Percentiles rank a stretch among this genome's conserved stretches.
phyloP scores from a whole-genome alignment of 306 rosid genomes.

The Mucuna pruriens region DNA sequence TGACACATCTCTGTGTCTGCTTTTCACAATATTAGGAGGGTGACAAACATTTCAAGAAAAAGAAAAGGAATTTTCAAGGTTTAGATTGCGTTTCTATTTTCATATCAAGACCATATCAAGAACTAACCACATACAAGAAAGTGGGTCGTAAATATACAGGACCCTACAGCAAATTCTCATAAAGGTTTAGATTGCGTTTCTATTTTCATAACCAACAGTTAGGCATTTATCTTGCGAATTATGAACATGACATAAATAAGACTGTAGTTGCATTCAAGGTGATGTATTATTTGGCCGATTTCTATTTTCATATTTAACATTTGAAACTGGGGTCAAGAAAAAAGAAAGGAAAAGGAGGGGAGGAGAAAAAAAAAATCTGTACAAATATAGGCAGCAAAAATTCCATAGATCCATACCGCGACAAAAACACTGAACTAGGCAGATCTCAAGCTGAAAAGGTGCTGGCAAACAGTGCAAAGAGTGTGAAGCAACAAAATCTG shows the following conservation, averaged over 20 bases:
- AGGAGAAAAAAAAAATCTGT: constrained; percentile 50
- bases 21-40: no score
- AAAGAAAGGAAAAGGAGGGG: not conserved
- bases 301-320: constrained; percentile 52
- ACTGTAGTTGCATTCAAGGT: constrained; percentile 31
- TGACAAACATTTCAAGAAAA: no score
- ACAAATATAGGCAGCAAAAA: constrained; percentile 68
- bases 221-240: not conserved
- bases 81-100: no score
- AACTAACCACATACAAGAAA: not conserved
- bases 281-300: constrained; percentile 61
- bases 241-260: not conserved
- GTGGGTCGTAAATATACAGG: not conserved
- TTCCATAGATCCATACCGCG: constrained; percentile 46
- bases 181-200: not conserved
- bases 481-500: constrained; percentile 31
- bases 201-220: not conserved
- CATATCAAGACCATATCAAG: no score
- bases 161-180: not conserved
- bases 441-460: constrained; percentile 40
- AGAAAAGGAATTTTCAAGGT: no score
- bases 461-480: constrained; percentile 28
- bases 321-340: constrained; percentile 47
- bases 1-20: no score
- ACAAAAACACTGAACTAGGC: constrained; percentile 5